A percentile compares a stretch with the other conserved stretches of the same genome.
Conservation (phyloP, 306 rosid species). For the Myrica gale region DNA sequence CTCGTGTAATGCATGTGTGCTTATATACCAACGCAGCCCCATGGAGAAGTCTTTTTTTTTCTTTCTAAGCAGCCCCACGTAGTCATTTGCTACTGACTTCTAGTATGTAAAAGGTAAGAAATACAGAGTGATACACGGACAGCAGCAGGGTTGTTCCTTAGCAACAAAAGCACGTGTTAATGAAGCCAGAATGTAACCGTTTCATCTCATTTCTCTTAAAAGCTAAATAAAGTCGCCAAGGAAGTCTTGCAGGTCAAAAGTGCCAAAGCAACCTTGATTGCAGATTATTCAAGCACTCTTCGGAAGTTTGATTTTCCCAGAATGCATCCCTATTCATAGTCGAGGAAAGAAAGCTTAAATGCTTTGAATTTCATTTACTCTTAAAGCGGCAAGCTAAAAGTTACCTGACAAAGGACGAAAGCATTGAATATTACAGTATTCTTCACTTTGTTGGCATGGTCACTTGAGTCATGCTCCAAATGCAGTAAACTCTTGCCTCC, state of each 20-base stretch:
- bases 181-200: background rate
- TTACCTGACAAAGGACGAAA: conserved; percentile 92
- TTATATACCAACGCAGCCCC: background rate
- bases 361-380: background rate
- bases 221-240: background rate
- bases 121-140: background rate
- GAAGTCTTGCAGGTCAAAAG: background rate
- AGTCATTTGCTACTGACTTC: background rate
- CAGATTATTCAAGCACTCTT: too few relatives aligned
- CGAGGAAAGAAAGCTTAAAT: conserved; percentile 8
- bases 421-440: conserved; percentile 89
- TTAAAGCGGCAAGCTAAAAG: conserved; percentile 21
- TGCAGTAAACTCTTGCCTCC: conserved; percentile 54
- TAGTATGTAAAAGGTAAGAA: background rate
- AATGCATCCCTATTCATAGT: background rate
- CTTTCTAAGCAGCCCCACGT: too few relatives aligned
- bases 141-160: too few relatives aligned
- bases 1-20: background rate
- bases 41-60: too few relatives aligned
- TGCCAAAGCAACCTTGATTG: too few relatives aligned
- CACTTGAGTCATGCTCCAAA: conserved; percentile 25
- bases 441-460: conserved; percentile 57
- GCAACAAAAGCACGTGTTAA: too few relatives aligned
- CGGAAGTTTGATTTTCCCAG: too few relatives aligned
- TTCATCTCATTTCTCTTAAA: background rate